Evolutionary conservation across 371 early-diverging fungal genomes (phyloP).

Genomic region (Mucor piriformis): DNA sequence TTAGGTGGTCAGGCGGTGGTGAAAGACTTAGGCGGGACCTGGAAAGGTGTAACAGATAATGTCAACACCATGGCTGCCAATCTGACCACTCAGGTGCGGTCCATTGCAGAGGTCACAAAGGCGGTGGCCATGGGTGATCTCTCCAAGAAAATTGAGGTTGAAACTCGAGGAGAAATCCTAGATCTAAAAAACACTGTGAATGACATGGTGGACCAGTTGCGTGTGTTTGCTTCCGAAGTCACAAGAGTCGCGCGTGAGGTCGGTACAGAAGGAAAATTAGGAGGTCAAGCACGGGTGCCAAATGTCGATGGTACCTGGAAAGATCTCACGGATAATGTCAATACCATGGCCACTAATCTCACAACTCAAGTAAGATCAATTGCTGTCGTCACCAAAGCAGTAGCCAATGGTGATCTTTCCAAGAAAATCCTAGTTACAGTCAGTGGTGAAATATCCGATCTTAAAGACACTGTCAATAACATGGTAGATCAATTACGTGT

Average conservation of each 20-base stretch:
- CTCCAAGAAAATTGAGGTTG: constrained; percentile 58
- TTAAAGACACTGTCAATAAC: constrained; percentile 36
- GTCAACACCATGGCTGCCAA: constrained; percentile 64
- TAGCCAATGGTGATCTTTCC: constrained; percentile 46
- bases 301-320: constrained; percentile 58
- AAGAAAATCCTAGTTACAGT: constrained; percentile 36
- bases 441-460: constrained; percentile 35
- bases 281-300: constrained; percentile 54
- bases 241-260: constrained; percentile 52
- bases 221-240: constrained; percentile 52
- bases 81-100: constrained; percentile 61
- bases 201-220: constrained; percentile 64
- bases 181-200: constrained; percentile 58
- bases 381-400: constrained; percentile 56
- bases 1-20: constrained; percentile 45
- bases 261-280: constrained; percentile 53
- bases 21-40: constrained; percentile 55
- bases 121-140: constrained; percentile 69
- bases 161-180: constrained; percentile 51
- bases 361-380: constrained; percentile 63
- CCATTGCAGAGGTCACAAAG: constrained; percentile 56
- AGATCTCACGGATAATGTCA: constrained; percentile 59
- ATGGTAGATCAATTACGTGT: constrained; percentile 50
- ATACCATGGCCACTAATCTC: constrained; percentile 59
- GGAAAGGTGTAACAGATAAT: constrained; percentile 63